Evolutionary conservation across 2,329 filamentous ascomycete species (phyloP).

Genomic region (Penicillium sp.): DNA sequence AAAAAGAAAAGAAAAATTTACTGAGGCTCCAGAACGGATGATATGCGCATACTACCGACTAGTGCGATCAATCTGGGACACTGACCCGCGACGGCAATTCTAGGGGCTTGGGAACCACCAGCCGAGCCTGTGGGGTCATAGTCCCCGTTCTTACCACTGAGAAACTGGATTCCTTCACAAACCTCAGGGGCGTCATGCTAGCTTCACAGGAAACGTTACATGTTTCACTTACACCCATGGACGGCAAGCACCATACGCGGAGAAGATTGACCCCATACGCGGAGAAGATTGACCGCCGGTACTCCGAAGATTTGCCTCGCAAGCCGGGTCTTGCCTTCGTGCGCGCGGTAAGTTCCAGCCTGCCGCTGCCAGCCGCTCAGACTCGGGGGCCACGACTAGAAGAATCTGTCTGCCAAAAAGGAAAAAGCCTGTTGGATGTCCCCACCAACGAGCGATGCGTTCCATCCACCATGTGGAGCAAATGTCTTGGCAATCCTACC

Average conservation of each 20-base stretch:
- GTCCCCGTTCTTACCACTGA: neutral
- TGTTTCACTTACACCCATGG: neutral
- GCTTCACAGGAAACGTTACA: neutral
- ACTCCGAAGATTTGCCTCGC: neutral
- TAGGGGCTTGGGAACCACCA: neutral
- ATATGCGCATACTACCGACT: neutral
- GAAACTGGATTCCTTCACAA: neutral
- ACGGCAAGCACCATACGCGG: neutral
- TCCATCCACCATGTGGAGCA: slow-evolving; percentile 4
- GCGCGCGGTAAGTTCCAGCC: neutral
- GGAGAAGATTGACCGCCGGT: neutral
- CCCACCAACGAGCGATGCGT: slow-evolving; percentile 5
- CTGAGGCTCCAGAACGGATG: slow-evolving; percentile 5
- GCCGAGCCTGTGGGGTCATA: neutral
- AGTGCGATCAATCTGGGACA: slow-evolving; percentile 4
- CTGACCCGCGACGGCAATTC: neutral
- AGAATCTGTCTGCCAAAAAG: slow-evolving; percentile 4
- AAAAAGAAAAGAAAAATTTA: neutral
- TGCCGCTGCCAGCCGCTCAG: neutral
- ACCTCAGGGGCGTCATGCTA: neutral
- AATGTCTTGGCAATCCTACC: neutral
- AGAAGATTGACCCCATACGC: neutral
- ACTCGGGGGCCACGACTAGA: slow-evolving; percentile 8
- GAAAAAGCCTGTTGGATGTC: neutral
- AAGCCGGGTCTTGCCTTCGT: neutral